Conservation (phyloP, 352 stramenopile genomes). For the Plasmopara viticola region DNA sequence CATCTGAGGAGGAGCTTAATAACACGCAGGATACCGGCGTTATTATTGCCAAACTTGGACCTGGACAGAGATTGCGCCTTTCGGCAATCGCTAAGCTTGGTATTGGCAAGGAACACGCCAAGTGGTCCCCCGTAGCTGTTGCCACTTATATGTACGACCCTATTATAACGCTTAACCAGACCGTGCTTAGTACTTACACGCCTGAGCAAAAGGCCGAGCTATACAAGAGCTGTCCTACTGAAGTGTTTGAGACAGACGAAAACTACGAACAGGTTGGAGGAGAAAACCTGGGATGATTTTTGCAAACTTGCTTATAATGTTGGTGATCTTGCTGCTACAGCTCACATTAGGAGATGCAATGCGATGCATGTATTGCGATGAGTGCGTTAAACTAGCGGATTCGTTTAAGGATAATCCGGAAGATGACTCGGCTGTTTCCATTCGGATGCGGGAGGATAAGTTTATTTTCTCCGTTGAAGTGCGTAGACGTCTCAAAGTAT, state of each 20-base stretch:
- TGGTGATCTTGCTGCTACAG: conserved; percentile 15
- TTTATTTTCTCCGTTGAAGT: conserved; percentile 97
- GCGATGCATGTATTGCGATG: conserved; percentile 93
- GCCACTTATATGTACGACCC: conserved; percentile 92
- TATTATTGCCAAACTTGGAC: conserved; percentile 95
- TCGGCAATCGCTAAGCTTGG: conserved; percentile 92
- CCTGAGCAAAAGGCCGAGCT: conserved; percentile 94
- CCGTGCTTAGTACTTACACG: conserved; percentile 89
- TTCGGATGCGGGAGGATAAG: conserved; percentile 87
- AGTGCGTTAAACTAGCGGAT: conserved; percentile 90
- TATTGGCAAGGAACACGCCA: conserved; percentile 96
- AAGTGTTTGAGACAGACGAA: conserved; percentile 92
- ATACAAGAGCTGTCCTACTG: conserved; percentile 92
- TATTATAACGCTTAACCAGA: conserved; percentile 88
- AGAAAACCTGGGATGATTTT: background rate
- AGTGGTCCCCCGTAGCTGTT: conserved; percentile 94
- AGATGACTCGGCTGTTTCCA: conserved; percentile 90
- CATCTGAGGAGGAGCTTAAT: conserved; percentile 86
- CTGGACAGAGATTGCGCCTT: conserved; percentile 91
- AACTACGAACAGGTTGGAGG: conserved; percentile 67
- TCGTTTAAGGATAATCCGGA: conserved; percentile 93
- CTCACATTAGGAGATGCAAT: conserved; percentile 61
- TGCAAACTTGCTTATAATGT: background rate
- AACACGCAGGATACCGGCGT: conserved; percentile 94
- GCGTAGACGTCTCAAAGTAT: conserved; percentile 2